These are phyloP conservation scores for Penicillium maclennaniae DNA, from an alignment of 495 filamentous ascomycete genomes.

Conservation along the genomic window DNA sequence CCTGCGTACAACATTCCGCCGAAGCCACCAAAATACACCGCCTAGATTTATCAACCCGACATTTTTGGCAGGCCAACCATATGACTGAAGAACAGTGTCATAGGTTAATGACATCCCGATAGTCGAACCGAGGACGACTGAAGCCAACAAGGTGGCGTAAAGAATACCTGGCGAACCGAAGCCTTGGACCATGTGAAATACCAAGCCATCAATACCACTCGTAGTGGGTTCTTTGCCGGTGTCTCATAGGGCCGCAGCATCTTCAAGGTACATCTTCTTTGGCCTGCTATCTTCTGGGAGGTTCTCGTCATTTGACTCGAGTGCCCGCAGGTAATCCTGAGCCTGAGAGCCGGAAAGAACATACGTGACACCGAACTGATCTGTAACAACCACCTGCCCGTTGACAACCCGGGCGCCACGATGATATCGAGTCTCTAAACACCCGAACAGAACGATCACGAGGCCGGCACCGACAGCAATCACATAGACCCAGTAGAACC, in stretches of 20 bases:
- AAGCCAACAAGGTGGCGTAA: slow-evolving; percentile 30
- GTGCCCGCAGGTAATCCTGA: slow-evolving; percentile 6
- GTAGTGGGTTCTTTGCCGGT: slow-evolving; percentile 5
- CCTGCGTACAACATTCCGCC: slow-evolving; percentile 37
- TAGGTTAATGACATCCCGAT: slow-evolving; percentile 37
- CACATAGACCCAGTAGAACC: slow-evolving; percentile 38
- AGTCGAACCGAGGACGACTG: slow-evolving; percentile 31
- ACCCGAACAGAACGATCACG: slow-evolving; percentile 25
- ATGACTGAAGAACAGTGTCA: slow-evolving; percentile 32
- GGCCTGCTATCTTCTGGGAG: slow-evolving; percentile 11
- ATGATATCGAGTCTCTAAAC: slow-evolving; percentile 31
- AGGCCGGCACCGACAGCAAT: slow-evolving; percentile 31
- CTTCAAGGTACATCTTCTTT: slow-evolving; percentile 32
- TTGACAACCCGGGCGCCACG: slow-evolving; percentile 22
- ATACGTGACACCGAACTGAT: slow-evolving; percentile 35
- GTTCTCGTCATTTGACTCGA: slow-evolving; percentile 1
- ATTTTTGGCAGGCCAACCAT: slow-evolving; percentile 27
- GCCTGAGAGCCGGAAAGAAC: slow-evolving; percentile 15
- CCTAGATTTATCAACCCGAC: slow-evolving; percentile 37
- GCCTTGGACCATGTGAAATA: slow-evolving; percentile 12
- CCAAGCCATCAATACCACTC: no score
- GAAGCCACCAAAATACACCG: slow-evolving; percentile 34
- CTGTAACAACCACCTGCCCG: slow-evolving; percentile 30
- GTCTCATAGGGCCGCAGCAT: slow-evolving; percentile 26
- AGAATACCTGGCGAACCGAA: slow-evolving; percentile 37